Evolutionary conservation across 164 flowering plant species (phyloP).

Genomic region (Annona cherimola): DNA sequence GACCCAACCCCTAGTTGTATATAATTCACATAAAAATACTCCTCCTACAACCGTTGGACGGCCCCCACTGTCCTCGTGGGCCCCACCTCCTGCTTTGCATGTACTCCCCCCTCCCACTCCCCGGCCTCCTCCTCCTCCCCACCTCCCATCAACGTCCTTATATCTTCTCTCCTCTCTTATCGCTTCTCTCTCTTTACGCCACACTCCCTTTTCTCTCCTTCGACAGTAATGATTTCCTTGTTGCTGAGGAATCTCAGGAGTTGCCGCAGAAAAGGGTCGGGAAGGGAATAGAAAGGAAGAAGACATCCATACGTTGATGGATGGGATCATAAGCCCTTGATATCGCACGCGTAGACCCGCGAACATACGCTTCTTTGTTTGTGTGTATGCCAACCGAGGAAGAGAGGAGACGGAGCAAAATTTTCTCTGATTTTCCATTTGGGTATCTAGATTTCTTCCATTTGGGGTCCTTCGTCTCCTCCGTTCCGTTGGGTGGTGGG

Average conservation of each 20-base stretch:
- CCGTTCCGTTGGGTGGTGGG: not conserved
- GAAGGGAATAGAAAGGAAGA: constrained; percentile 13
- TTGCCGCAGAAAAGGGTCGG: constrained; percentile 26
- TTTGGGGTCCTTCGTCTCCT: not conserved
- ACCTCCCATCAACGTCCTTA: constrained; percentile 8
- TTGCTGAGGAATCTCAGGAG: constrained; percentile 45
- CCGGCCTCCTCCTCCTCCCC: constrained; percentile 4
- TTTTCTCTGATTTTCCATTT: not conserved
- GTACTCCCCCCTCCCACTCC: constrained; percentile 9
- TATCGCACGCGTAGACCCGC: not conserved
- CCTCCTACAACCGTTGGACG: constrained; percentile 32
- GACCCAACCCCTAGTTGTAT: constrained; percentile 12
- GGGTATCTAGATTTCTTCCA: not conserved
- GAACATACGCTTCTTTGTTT: not conserved
- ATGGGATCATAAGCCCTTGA: not conserved
- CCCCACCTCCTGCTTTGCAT: constrained; percentile 16
- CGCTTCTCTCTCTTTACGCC: constrained; percentile 15
- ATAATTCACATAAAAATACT: constrained; percentile 20
- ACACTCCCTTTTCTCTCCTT: not conserved
- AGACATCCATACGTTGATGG: constrained; percentile 18
- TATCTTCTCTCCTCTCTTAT: constrained; percentile 6
- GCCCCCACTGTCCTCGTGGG: constrained; percentile 16
- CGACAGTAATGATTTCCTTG: constrained; percentile 43
- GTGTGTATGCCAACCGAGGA: constrained; percentile 10
- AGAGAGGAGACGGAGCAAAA: not conserved